Base-by-base conservation (phyloP, 2,329 filamentous ascomycete species). In the Hortaea sp. region DNA sequence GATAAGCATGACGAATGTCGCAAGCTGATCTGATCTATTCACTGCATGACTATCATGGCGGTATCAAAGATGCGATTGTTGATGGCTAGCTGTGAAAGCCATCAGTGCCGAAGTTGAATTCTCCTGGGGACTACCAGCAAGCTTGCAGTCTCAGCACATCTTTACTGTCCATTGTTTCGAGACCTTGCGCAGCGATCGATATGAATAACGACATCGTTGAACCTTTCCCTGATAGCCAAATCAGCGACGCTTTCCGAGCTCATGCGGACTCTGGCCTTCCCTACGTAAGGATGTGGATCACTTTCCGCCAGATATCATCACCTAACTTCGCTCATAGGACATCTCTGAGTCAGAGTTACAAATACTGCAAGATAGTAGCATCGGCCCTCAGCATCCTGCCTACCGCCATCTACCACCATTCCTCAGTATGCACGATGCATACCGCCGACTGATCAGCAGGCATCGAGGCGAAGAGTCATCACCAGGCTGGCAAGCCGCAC, bases 1-100 rank as follows among this genome's bases (percentile, higher is more conserved):
- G 57, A 59, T 50, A 55, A 48, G 31, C 38, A 45, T n/a, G 28
- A 43, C 20, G 7, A 29, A 9, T 42, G 40, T 9, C 40, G 20
- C 9, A 11, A 42, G 27, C 10, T 29, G 40, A 29, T 31, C 29
- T 42, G 40, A 42, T 10, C 20, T 35, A 35, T 35, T 35, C 32
- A 35, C 32, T 35, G 32, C 7, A 20, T 20, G 20, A 20, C 20
- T 20, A 20, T 20, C 20, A 20, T 20, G 20, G 20, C 20, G 20
- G 20, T 20, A 20, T 20, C 20, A 20, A 20, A 20, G 20, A 20
- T 20, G 20, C 20, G 20, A 20, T 20, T 20, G 20, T 20, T 20
- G 20, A 20, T 20, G 20, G 20, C 20, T 20, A 20, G 20, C 20
- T 20, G 20, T 20, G 20, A 20, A 20, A 20, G 20, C 20, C 20